Base-by-base conservation (phyloP, 805 yeast species). In the Suhomyces emberorum region DNA sequence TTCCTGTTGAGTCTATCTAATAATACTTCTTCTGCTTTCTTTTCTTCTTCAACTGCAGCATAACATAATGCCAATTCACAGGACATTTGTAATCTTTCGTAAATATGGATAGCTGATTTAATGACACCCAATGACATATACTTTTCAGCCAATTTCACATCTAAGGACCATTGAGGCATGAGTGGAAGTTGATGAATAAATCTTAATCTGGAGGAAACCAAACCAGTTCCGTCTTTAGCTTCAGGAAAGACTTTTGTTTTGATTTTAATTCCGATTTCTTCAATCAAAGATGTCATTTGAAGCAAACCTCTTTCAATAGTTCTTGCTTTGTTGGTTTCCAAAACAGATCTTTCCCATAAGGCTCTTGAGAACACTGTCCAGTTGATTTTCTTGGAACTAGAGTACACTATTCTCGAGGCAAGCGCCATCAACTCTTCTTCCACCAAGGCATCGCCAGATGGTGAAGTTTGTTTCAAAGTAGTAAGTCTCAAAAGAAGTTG, bases 301-400 rank as follows among this genome's bases (percentile, higher is more conserved):
- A 93, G 68, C 4, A 89, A 80, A 34, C 98, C 98, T 56, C 98
- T 75, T 62, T 93, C 98, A 16, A 91, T 82, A 1, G 97, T 91
- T 54, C 84, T 81, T 1, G 95, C 79, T 46, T 79, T 81, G 33
- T 73, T 71, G 0, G 95, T 76, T 57, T 93, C 98, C 24, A 89
- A 65, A 15, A 85, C 50, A 6, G 96, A 87, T 56, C 98, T 76
- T 52, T 83, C 85, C 96, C 97, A 93, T 29, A 93, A 65, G 0
- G 95, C 84, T 43, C 89, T 71, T 2, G 89, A 77, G 51, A 81
- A 88, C 3, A 91, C 57, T 1, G 84, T 62, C 88, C 96, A 88
- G 57, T 86, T 83, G 12, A 76, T 72, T 11, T 38, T 39, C 4
- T 65, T 61, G 3, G 54, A 51, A 8, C 72, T 70, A 32, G 76